These are phyloP conservation scores for Picochlorum sp. DNA, from an alignment of 139 green algal genomes.

Conservation along the genomic window DNA sequence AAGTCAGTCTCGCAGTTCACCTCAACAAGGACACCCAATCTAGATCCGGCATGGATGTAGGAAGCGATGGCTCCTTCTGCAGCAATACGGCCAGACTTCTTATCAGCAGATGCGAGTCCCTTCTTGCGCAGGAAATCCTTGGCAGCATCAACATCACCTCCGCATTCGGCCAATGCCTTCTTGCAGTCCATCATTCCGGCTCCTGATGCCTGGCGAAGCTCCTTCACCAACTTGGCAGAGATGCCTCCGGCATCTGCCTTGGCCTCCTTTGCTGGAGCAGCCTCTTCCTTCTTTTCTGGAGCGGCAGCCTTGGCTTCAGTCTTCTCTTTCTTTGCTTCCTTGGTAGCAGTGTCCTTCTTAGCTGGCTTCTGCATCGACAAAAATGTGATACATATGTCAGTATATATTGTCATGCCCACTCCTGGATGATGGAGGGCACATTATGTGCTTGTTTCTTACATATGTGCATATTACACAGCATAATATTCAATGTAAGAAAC, in stretches of 20 bases:
- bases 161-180: slow-evolving; percentile 74
- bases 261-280: slow-evolving; percentile 10
- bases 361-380: slow-evolving; percentile 2
- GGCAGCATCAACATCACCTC: slow-evolving; percentile 72
- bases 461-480: slow-evolving; percentile 4
- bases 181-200: slow-evolving; percentile 99
- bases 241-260: slow-evolving; percentile 33
- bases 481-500: too few species aligned
- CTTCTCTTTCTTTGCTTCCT: slow-evolving; percentile 2
- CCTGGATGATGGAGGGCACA: too few species aligned
- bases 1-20: slow-evolving; percentile 99
- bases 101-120: slow-evolving; percentile 89
- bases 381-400: too few species aligned
- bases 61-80: slow-evolving; percentile 66
- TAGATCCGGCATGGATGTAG: slow-evolving; percentile 90
- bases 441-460: slow-evolving; percentile 8
- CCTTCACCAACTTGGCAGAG: slow-evolving; percentile 73
- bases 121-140: slow-evolving; percentile 73
- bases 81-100: slow-evolving; percentile 85
- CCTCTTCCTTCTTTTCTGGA: slow-evolving; percentile 3
- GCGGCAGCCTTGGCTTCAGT: slow-evolving; percentile 1
- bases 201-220: slow-evolving; percentile 76
- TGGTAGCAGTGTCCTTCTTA: background rate
- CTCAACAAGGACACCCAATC: slow-evolving; percentile 70
- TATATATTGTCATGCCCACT: too few species aligned